Evolutionary conservation across 2,329 filamentous ascomycete species (phyloP).

Genomic region (Colletotrichum karsti): DNA sequence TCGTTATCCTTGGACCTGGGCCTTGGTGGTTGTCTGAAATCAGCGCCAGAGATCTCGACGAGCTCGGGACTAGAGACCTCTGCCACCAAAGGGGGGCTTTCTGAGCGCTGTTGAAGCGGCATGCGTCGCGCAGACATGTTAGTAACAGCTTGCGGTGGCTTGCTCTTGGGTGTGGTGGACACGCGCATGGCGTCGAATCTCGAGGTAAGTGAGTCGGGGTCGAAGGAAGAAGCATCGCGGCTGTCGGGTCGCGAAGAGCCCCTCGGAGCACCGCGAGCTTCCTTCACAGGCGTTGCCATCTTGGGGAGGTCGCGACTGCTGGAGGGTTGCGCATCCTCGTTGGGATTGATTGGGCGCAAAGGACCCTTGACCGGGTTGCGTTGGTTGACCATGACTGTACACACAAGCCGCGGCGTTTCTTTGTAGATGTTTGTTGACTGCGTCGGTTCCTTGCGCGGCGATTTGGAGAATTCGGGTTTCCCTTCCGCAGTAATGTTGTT

Average conservation of each 20-base stretch:
- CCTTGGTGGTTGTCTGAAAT: slow-evolving; percentile 3
- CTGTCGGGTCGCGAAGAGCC: slow-evolving; percentile 35
- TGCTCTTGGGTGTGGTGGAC: slow-evolving; percentile 9
- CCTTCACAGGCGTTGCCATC: slow-evolving; percentile 17
- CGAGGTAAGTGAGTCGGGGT: slow-evolving; percentile 26
- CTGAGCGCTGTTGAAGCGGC: not conserved
- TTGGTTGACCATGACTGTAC: slow-evolving; percentile 54
- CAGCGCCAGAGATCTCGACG: slow-evolving; percentile 23
- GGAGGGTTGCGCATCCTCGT: slow-evolving; percentile 39
- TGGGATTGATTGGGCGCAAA: slow-evolving; percentile 46
- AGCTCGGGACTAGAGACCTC: slow-evolving; percentile 25
- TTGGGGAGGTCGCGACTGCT: slow-evolving; percentile 31
- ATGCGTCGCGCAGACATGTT: slow-evolving; percentile 4
- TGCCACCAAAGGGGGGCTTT: too few species aligned
- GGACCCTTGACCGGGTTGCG: slow-evolving; percentile 54
- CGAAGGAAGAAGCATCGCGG: slow-evolving; percentile 14
- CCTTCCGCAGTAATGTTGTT: slow-evolving; percentile 38
- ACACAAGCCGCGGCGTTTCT: not conserved
- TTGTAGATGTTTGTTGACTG: not conserved
- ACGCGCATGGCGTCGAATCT: slow-evolving; percentile 30
- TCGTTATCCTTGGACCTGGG: slow-evolving; percentile 5
- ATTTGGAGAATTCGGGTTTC: slow-evolving; percentile 30
- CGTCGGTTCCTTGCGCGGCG: slow-evolving; percentile 6
- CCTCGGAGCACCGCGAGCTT: slow-evolving; percentile 25
- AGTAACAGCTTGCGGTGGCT: not conserved